Evolutionary conservation across 306 rosid genomes (phyloP).

Genomic region (Lotus japonicus): DNA sequence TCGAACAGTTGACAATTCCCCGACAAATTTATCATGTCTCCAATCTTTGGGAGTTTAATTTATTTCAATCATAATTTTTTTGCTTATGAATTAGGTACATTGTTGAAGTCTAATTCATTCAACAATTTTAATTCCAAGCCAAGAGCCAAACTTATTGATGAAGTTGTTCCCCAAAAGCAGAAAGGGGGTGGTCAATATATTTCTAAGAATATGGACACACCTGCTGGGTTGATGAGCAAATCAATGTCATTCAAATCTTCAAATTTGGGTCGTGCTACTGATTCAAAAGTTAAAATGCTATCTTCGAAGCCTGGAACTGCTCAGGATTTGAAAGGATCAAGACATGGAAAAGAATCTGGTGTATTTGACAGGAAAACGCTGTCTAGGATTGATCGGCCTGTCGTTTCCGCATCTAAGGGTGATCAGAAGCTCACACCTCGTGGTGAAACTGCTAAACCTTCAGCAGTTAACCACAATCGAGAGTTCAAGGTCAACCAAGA

Average conservation of each 20-base stretch:
- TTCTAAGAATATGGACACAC: conserved; percentile 44
- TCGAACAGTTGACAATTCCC: not conserved
- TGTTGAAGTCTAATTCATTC: conserved; percentile 74
- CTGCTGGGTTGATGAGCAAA: conserved; percentile 49
- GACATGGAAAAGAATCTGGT: conserved; percentile 54
- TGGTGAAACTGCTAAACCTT: conserved; percentile 48
- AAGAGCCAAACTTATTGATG: conserved; percentile 61
- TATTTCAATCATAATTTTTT: conserved; percentile 8
- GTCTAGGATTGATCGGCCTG: conserved; percentile 55
- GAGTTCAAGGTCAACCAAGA: conserved; percentile 55
- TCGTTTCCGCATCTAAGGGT: conserved; percentile 43
- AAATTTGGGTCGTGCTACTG: conserved; percentile 44
- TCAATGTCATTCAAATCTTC: conserved; percentile 62
- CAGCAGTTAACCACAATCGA: conserved; percentile 36
- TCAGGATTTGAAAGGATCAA: conserved; percentile 55
- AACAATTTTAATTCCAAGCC: conserved; percentile 50
- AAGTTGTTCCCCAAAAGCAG: conserved; percentile 50
- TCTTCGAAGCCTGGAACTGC: conserved; percentile 35
- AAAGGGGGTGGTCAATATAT: conserved; percentile 55
- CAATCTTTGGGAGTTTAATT: not conserved
- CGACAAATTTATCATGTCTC: conserved; percentile 5
- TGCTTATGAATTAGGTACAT: conserved; percentile 41
- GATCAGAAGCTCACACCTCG: conserved; percentile 52
- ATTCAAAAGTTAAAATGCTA: conserved; percentile 70
- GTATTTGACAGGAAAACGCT: conserved; percentile 51